Evolutionary conservation across 2,329 filamentous ascomycete species (phyloP), one percentile per base, ranked within the genome.

Genomic region (Neonectria ditissima): DNA sequence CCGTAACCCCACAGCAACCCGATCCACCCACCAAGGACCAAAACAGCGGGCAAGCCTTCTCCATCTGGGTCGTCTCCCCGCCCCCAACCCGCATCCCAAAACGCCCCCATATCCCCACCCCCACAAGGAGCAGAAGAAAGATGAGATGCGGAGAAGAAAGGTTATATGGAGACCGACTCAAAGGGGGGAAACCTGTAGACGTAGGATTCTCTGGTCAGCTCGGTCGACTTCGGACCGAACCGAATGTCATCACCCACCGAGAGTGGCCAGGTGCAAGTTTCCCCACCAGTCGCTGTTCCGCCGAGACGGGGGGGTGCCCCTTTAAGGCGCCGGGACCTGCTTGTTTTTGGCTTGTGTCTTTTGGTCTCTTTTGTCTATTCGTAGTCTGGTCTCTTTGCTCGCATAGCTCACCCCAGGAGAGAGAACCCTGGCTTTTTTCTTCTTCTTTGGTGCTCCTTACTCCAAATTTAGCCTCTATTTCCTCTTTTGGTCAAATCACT

Each of bases 91-190:
- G 4, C 24, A 26, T 26, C 24, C 6, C n/a, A n/a, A n/a, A n/a
- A n/a, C 47, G 20, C 53, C 59, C 60, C 60, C 50, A 59, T 20
- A 54, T 20, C 59, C 59, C 59, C 54, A 59, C 60, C 60, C 60
- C 60, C 60, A 63, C 55, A 55, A 44, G 26, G 16, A 18, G n/a
- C n/a, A n/a, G n/a, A n/a, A n/a, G 6, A 18, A 20, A 18, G 8
- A 10, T 5, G 22, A 16, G 37, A 28, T 62, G 59, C 59, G 59
- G 59, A 56, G 59, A 62, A 62, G n/a, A n/a, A 28, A 28, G 18
- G 9, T 28, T 37, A 44, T 30, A n/a, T n/a, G n/a, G 55, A 45
- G 43, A 34, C 11, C 10, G 30, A 39, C n/a, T n/a, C n/a, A n/a
- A n/a, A n/a, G n/a, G n/a, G n/a, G n/a, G n/a, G n/a, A n/a, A n/a